Evolutionary conservation across 352 stramenopile genomes (phyloP), one percentile per base, ranked within the genome.

Genomic region (Phytophthora quininea): DNA sequence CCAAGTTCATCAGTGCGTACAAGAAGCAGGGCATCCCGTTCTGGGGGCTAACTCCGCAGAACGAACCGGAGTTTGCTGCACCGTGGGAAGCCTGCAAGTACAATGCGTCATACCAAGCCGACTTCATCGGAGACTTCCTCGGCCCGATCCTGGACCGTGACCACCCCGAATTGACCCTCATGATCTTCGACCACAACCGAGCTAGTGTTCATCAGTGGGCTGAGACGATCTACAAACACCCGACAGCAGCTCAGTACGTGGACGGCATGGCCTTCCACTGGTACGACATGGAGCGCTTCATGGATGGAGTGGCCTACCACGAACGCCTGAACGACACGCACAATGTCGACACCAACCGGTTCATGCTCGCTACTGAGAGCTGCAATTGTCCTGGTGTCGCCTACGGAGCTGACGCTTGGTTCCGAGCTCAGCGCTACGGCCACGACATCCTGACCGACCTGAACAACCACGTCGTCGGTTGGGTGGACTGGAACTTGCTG

Each of bases 401-500:
- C 0, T 67, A 72, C 11, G 82, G 81, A 29, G 56, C 75, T 3
- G 71, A 84, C 3, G 86, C 84, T 1, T 97, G 89, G 89, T 90
- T 94, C 64, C 82, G 90, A 5, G 90, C 66, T 29, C 87, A 98
- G 60, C 86, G 88, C 8, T 95, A 97, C 31, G 84, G 79, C 2
- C 90, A 96, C 73, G 88, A 97, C 58, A 97, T 98, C 54, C 64
- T 98, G 38, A 86, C 86, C 14, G 87, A 97, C 55, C 82, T 95
- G 24, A 97, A 93, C 80, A 92, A 95, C 67, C 84, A 77, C 67
- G 86, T 90, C 19, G 73, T 79, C 1, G 89, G 90, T 2, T 98
- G 92, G 92, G 84, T 97, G 30, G 90, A 98, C 76, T 98, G 92
- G 92, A 98, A 97, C 72, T 57, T 98, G 47, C 42, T 97, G 2